A percentile compares a stretch with the other conserved stretches of the same genome.
Evolutionary conservation across 306 rosid genomes (phyloP).

Genomic region (Adenanthera pavonina): DNA sequence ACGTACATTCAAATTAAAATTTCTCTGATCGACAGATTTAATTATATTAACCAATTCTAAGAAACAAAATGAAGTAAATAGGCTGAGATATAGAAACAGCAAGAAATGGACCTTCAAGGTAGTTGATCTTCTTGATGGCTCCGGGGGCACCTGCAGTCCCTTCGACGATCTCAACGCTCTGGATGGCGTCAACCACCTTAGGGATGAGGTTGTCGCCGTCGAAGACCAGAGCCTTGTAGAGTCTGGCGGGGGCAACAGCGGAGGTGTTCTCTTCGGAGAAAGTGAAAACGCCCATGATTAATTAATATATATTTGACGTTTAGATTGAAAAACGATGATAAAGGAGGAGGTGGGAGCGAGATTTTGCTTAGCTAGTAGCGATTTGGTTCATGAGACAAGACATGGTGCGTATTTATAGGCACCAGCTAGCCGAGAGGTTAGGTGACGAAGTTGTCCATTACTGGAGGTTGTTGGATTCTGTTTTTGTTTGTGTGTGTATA

Average conservation of each 20-base stretch:
- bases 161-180: constrained; percentile 36
- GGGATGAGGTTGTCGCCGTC: constrained; percentile 39
- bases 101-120: constrained; percentile 29
- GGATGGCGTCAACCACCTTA: not conserved
- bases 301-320: not conserved
- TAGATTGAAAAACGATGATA: not conserved
- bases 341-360: not conserved
- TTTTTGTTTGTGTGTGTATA: no score
- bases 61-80: no score
- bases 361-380: not conserved
- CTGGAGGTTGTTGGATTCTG: no score
- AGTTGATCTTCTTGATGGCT: constrained; percentile 42
- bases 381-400: not conserved
- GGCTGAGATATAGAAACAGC: no score
- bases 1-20: not conserved
- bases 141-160: constrained; percentile 52
- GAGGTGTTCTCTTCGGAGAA: constrained; percentile 8
- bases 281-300: constrained; percentile 32
- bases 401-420: not conserved
- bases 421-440: not conserved
- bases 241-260: not conserved
- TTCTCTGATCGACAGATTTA: no score
- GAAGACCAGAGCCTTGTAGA: constrained; percentile 31
- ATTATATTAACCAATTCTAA: no score
- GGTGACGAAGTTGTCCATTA: no score